Base-by-base conservation (phyloP, 164 flowering plant species). In the Macadamia integrifolia region DNA sequence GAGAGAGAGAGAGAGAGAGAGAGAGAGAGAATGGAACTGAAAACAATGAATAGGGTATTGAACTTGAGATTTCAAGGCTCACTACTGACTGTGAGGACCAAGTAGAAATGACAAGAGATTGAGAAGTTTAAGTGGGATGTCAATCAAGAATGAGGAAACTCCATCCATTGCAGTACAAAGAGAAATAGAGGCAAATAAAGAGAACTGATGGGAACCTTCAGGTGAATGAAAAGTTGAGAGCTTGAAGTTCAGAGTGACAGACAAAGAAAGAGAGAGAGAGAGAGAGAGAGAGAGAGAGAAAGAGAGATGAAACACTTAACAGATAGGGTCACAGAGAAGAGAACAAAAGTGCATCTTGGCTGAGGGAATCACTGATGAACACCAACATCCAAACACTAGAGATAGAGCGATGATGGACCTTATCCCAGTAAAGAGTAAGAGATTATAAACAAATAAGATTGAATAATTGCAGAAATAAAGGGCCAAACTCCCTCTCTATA, bases 371-470 rank as follows among this genome's bases (percentile, higher is more conserved):
- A 65, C 75, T 66, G 18, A 64, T 67, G 68, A 69, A 62, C 75
- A 69, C 42, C 58, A 59, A 65, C 18, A 69, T 57, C 68, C 68
- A 74, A 77, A 77, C 79, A 77, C 53, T 32, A 67, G 67, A 58
- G 61, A 44, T 3, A 35, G 74, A 59, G 23, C 23, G 56, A 64
- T 71, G 62, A 17, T 40, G 53, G 71, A 65, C 66, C 80, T 79
- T 75, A 76, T 79, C 77, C 64, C 66, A 32, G 53, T 63, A 71
- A 60, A 66, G 3, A 11, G 50, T 43, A 28, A 60, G 68, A 71
- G 58, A 67, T 64, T 50, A 48, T 50, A 57, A 65, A 64, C 62
- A 78, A 60, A 60, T 15, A 50, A 67, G 58, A 69, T 55, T 65
- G 65, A 73, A 67, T 71, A 59, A 70, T 78, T 61, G 58, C n/a